A percentile compares a stretch with the other conserved stretches of the same genome.
Conservation (phyloP, 2,329 filamentous ascomycete species). For the Fusarium palustre region DNA sequence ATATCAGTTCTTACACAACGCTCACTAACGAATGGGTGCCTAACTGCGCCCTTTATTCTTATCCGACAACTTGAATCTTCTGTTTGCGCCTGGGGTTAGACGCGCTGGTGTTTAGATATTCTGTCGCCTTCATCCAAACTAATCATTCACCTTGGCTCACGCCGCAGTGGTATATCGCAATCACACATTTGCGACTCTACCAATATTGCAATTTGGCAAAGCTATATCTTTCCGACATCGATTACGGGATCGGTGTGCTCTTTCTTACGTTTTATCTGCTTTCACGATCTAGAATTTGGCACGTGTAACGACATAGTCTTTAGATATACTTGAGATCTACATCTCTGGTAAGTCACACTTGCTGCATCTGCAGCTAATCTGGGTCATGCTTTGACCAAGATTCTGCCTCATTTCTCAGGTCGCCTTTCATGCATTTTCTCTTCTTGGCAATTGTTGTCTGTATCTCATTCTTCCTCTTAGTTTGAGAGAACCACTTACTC, state of each 20-base stretch:
- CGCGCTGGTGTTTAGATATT: conserved; percentile 56
- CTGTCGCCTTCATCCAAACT: conserved; percentile 39
- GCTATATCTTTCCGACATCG: conserved; percentile 30
- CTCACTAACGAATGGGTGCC: conserved; percentile 47
- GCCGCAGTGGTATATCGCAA: conserved; percentile 34
- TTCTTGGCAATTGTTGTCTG: conserved; percentile 15
- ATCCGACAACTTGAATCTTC: conserved; percentile 44
- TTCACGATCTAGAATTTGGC: conserved; percentile 48
- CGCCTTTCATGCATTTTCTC: conserved; percentile 3
- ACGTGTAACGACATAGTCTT: conserved; percentile 44
- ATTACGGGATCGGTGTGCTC: conserved; percentile 31
- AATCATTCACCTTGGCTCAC: conserved; percentile 43
- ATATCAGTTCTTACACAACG: conserved; percentile 21
- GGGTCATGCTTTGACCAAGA: conserved; percentile 12
- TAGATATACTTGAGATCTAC: conserved; percentile 48
- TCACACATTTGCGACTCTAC: conserved; percentile 38
- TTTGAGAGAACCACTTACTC: conserved; percentile 33
- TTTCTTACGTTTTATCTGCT: conserved; percentile 41
- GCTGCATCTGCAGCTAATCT: conserved; percentile 4
- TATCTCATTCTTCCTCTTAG: conserved; percentile 21
- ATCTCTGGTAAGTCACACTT: conserved; percentile 42
- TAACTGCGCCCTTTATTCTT: conserved; percentile 34
- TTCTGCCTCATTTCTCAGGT: conserved; percentile 23
- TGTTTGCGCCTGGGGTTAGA: conserved; percentile 54
- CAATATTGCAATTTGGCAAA: conserved; percentile 40